A percentile compares a stretch with the other conserved stretches of the same genome.
Evolutionary conservation across 768 basidiomycete species (phyloP).

Genomic region (Pleurotus pulmonarius): DNA sequence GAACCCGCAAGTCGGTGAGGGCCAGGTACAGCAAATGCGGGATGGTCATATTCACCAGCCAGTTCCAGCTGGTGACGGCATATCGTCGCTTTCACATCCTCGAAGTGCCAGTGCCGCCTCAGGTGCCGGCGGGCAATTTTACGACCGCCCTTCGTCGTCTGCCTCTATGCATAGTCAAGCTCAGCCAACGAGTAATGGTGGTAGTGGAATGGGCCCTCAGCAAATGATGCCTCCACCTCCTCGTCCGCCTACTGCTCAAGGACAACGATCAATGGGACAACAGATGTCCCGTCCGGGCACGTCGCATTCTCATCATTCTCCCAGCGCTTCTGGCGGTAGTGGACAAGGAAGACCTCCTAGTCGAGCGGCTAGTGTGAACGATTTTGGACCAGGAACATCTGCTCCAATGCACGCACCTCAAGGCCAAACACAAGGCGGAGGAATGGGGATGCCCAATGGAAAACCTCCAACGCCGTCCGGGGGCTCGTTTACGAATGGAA

Average conservation of each 20-base stretch:
- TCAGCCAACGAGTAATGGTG: not conserved
- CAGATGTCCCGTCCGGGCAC: slow-evolving; percentile 24
- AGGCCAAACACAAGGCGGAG: not conserved
- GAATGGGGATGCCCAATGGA: not conserved
- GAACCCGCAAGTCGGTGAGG: not conserved
- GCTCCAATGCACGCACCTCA: not conserved
- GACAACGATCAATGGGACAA: slow-evolving; percentile 1
- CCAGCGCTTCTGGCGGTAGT: slow-evolving; percentile 20
- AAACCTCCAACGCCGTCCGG: not conserved
- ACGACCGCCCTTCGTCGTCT: slow-evolving; percentile 9
- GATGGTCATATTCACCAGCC: slow-evolving; percentile 1
- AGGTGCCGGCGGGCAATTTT: slow-evolving; percentile 1
- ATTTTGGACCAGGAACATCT: not conserved
- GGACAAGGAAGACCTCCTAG: not conserved
- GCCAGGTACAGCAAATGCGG: not conserved
- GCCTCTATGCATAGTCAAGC: slow-evolving; percentile 6
- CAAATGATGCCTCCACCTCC: slow-evolving; percentile 9
- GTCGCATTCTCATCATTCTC: slow-evolving; percentile 25
- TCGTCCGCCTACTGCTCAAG: slow-evolving; percentile 10
- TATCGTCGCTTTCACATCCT: not conserved
- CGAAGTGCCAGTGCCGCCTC: not conserved
- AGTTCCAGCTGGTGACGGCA: not conserved
- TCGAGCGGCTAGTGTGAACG: slow-evolving; percentile 1
- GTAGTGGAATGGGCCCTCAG: not conserved
- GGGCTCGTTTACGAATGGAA: slow-evolving; percentile 1